Evolutionary conservation across 164 flowering plant genomes (phyloP).

Genomic region (Tetrastigma voinierianum): DNA sequence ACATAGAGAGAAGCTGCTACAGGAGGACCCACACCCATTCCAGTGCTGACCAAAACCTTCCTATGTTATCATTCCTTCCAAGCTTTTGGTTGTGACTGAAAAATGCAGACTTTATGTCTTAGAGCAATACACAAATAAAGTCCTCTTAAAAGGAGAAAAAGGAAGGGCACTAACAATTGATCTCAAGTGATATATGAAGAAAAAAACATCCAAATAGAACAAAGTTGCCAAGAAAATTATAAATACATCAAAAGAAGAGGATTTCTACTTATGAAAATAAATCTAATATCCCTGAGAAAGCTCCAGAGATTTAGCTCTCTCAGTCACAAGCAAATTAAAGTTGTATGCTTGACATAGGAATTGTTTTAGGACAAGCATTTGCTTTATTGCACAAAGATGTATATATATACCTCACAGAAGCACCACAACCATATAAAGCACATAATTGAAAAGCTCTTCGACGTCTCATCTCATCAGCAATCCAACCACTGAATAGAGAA

Average conservation of each 20-base stretch:
- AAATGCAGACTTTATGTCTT: slow-evolving; percentile 10
- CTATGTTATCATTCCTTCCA: slow-evolving; percentile 65
- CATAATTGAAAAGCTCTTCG: slow-evolving; percentile 92
- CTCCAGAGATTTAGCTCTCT: too few relatives aligned
- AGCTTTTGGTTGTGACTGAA: slow-evolving; percentile 47
- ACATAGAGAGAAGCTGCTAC: slow-evolving; percentile 76
- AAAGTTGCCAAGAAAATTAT: too few relatives aligned
- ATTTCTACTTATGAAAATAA: too few relatives aligned
- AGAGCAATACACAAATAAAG: neutral
- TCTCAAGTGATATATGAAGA: too few relatives aligned
- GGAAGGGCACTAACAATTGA: too few relatives aligned
- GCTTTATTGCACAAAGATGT: neutral
- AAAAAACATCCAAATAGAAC: too few relatives aligned
- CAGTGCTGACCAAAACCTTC: slow-evolving; percentile 64
- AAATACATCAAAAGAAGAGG: too few relatives aligned
- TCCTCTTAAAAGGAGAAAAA: too few relatives aligned
- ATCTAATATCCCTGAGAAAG: too few relatives aligned
- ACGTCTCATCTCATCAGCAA: slow-evolving; percentile 88
- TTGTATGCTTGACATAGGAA: neutral
- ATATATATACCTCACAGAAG: slow-evolving; percentile 65
- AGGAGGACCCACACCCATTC: slow-evolving; percentile 75
- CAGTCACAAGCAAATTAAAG: too few relatives aligned
- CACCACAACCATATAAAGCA: slow-evolving; percentile 91
- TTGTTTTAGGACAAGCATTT: neutral
- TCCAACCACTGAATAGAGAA: slow-evolving; percentile 79